Evolutionary conservation across 192 early-diverging fungal species (phyloP).

Genomic region (Podochytrium sp.): DNA sequence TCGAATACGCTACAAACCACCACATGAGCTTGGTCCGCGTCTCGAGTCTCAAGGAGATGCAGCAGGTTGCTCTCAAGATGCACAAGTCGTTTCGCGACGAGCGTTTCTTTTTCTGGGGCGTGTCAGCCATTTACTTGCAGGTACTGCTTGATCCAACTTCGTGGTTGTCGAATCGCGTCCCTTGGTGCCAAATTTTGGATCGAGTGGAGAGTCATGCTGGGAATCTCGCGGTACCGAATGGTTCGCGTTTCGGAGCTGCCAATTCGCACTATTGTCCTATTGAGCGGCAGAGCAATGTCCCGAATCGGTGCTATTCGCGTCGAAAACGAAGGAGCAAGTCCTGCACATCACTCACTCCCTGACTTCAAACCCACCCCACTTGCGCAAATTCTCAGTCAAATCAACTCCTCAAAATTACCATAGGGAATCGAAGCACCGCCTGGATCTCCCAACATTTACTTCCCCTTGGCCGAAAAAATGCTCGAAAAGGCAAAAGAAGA

Average conservation of each 20-base stretch:
- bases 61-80: constrained; percentile 79
- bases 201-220: too few species aligned
- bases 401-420: too few species aligned
- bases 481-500: constrained; percentile 76
- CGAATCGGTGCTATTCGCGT: too few species aligned
- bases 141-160: too few species aligned
- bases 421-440: constrained; percentile 34
- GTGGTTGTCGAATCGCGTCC: too few species aligned
- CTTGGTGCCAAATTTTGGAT: too few species aligned
- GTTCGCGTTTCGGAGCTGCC: too few species aligned
- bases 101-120: constrained; percentile 87
- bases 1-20: constrained; percentile 74
- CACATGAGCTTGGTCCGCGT: constrained; percentile 82
- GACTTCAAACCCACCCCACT: neutral
- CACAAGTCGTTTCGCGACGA: constrained; percentile 78
- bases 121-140: constrained; percentile 80
- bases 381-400: neutral
- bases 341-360: neutral
- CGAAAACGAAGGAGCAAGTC: too few species aligned
- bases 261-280: too few species aligned
- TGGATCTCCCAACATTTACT: constrained; percentile 53
- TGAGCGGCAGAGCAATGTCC: too few species aligned
- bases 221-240: too few species aligned
- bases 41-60: constrained; percentile 68
- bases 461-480: constrained; percentile 83